These are phyloP conservation scores for Volvox carteri DNA, from an alignment of 163 green algal genomes.

Conservation along the genomic window DNA sequence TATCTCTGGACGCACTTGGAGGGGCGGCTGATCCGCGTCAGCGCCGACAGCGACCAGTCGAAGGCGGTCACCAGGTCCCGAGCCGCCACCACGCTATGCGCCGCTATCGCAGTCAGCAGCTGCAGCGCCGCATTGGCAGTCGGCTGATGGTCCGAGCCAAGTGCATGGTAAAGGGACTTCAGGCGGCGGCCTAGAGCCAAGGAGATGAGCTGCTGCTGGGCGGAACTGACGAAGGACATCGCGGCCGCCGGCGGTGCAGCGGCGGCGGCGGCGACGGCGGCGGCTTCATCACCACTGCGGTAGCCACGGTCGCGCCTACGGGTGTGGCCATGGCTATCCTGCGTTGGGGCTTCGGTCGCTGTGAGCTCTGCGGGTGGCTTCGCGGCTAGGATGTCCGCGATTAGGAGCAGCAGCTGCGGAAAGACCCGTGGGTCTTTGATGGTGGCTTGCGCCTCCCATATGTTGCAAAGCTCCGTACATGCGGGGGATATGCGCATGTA, in stretches of 20 bases:
- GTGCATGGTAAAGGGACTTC: slow-evolving; percentile 55
- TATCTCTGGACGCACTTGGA: background rate
- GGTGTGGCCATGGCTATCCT: too few species aligned
- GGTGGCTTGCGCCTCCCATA: slow-evolving; percentile 38
- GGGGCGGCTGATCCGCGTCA: slow-evolving; percentile 21
- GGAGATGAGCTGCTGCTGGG: background rate
- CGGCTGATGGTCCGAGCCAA: slow-evolving; percentile 7
- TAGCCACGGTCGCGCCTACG: background rate
- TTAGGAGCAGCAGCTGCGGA: slow-evolving; percentile 48
- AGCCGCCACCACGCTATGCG: slow-evolving; percentile 19
- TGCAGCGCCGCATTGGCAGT: slow-evolving; percentile 54
- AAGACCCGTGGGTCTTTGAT: slow-evolving; percentile 45
- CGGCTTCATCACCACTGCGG: background rate
- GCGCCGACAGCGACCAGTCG: slow-evolving; percentile 60
- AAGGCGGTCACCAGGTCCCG: slow-evolving; percentile 58
- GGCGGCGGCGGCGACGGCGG: background rate
- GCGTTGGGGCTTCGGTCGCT: background rate
- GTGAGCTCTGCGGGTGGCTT: background rate
- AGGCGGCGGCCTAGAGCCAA: slow-evolving; percentile 42
- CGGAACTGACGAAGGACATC: background rate
- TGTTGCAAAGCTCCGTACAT: slow-evolving; percentile 22
- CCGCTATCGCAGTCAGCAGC: slow-evolving; percentile 60
- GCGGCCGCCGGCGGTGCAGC: background rate
- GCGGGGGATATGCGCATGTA: slow-evolving; percentile 31
- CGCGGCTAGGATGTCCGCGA: slow-evolving; percentile 21